Percentiles rank a stretch among this genome's conserved stretches.
These are phyloP conservation scores for Graphilbum sp. DNA, from an alignment of 2,329 filamentous ascomycete species.

Conservation along the genomic window DNA sequence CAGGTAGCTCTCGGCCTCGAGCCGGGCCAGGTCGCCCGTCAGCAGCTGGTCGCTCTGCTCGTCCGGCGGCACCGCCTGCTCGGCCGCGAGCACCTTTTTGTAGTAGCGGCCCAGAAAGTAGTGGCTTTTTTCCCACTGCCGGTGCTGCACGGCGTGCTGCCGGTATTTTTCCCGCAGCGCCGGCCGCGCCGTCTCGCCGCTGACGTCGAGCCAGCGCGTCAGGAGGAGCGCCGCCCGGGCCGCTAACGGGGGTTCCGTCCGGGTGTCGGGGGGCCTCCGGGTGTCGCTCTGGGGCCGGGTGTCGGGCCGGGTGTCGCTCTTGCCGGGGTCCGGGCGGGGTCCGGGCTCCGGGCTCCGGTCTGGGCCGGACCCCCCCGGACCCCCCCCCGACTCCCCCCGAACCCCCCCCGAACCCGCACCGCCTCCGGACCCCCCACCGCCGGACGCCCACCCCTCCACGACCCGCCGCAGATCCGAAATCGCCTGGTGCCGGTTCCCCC, in stretches of 20 bases:
- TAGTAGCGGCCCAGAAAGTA: slow-evolving; percentile 96
- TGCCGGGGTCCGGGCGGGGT: no score
- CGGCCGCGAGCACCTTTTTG: slow-evolving; percentile 85
- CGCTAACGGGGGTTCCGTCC: slow-evolving; percentile 24
- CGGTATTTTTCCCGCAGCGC: slow-evolving; percentile 71
- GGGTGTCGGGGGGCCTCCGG: neutral
- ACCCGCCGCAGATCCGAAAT: slow-evolving; percentile 82
- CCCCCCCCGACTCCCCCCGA: no score
- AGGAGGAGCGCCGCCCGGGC: slow-evolving; percentile 72
- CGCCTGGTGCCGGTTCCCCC: slow-evolving; percentile 84
- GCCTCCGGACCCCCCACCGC: no score
- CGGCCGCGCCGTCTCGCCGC: slow-evolving; percentile 80
- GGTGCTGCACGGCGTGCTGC: slow-evolving; percentile 52
- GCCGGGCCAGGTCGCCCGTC: slow-evolving; percentile 67
- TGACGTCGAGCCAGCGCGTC: slow-evolving; percentile 90
- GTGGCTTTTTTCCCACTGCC: slow-evolving; percentile 87
- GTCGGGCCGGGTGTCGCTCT: neutral
- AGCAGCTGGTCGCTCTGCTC: slow-evolving; percentile 65
- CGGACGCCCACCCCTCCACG: slow-evolving; percentile 31
- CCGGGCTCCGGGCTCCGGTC: no score
- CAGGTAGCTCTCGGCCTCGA: slow-evolving; percentile 88
- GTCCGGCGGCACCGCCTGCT: slow-evolving; percentile 57
- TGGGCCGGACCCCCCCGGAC: no score
- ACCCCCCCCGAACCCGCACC: no score
- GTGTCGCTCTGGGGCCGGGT: neutral